Conservation (phyloP, 163 green algal genomes). For the Volvox carteri region DNA sequence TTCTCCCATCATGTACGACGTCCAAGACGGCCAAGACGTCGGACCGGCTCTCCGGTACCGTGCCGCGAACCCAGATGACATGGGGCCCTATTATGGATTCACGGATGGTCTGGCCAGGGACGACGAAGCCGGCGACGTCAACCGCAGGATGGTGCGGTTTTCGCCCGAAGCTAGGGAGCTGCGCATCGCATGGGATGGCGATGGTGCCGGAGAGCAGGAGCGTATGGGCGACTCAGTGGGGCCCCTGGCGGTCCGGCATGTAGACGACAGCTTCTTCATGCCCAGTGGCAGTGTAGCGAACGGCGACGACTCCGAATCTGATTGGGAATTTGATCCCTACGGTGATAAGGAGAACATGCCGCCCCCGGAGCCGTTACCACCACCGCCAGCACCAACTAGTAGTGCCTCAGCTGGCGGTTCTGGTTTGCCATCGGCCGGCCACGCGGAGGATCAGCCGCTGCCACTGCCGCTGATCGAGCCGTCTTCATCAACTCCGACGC, state of each 20-base stretch:
- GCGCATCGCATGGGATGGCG: neutral
- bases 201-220: neutral
- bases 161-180: neutral
- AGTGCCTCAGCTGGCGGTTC: neutral
- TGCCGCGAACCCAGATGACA: neutral
- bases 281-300: neutral
- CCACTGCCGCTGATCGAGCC: neutral
- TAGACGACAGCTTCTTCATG: neutral
- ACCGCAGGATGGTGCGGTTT: neutral
- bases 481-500: neutral
- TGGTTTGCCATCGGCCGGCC: neutral
- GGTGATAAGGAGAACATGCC: slow-evolving; percentile 51
- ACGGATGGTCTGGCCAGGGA: neutral
- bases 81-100: neutral
- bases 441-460: neutral
- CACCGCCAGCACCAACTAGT: neutral
- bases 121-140: neutral
- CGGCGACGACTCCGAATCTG: neutral
- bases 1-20: neutral
- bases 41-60: slow-evolving; percentile 28
- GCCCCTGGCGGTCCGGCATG: neutral
- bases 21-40: slow-evolving; percentile 30
- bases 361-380: neutral
- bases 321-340: slow-evolving; percentile 32
- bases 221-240: too few relatives aligned